Evolutionary conservation across 129 eudicot genomes (phyloP).

Genomic region (Chrysanthemum seticuspe): DNA sequence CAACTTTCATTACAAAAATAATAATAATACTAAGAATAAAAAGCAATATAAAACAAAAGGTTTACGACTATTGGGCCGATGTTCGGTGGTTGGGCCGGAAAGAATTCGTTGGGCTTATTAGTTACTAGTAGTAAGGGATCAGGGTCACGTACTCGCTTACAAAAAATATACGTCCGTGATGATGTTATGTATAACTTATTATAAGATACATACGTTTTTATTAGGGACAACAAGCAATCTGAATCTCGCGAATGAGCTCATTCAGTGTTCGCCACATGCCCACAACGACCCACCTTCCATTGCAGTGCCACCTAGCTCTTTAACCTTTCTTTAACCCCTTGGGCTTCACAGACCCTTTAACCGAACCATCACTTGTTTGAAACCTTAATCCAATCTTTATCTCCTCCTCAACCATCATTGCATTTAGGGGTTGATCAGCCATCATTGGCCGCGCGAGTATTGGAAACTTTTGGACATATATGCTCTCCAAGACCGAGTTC

Average conservation of each 20-base stretch:
- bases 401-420: constrained; percentile 69
- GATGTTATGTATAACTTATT: no score
- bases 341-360: constrained; percentile 51
- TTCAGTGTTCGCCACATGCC: constrained; percentile 44
- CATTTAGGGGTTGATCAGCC: constrained; percentile 73
- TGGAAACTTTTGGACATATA: constrained; percentile 64
- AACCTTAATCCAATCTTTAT: constrained; percentile 56
- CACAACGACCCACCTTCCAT: constrained; percentile 67
- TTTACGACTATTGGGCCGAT: no score
- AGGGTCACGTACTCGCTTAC: no score
- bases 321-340: constrained; percentile 50
- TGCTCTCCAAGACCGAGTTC: constrained; percentile 72
- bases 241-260: constrained; percentile 44
- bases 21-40: no score
- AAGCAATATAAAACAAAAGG: no score
- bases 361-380: constrained; percentile 43
- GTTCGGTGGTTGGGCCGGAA: no score
- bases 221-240: background rate
- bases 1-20: no score
- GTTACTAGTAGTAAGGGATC: no score
- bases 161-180: no score
- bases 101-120: no score
- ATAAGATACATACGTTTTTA: no score
- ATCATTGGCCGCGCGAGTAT: constrained; percentile 76
- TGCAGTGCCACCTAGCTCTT: constrained; percentile 48